Evolutionary conservation across 2,329 filamentous ascomycete species (phyloP).

Genomic region (Helotiales sp.): DNA sequence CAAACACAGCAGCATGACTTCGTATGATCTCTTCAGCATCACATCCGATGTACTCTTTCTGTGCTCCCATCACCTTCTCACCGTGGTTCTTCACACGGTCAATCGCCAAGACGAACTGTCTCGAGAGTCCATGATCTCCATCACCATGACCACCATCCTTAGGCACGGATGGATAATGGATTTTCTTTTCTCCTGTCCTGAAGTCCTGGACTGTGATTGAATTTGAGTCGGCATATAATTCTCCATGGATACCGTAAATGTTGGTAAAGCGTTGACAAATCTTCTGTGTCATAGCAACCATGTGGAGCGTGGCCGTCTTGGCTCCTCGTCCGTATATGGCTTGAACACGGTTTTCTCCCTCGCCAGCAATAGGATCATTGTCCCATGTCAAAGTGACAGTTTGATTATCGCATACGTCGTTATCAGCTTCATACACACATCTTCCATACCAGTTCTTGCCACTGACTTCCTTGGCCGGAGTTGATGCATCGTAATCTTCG

Average conservation of each 20-base stretch:
- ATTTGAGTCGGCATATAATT: slow-evolving; percentile 79
- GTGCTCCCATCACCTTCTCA: slow-evolving; percentile 67
- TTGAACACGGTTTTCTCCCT: slow-evolving; percentile 12
- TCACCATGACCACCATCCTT: slow-evolving; percentile 66
- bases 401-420: slow-evolving; percentile 91
- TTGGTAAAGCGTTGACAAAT: slow-evolving; percentile 83
- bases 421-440: slow-evolving; percentile 92
- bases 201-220: slow-evolving; percentile 77
- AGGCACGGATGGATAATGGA: slow-evolving; percentile 59
- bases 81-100: slow-evolving; percentile 71
- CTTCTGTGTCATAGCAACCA: slow-evolving; percentile 85
- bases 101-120: slow-evolving; percentile 80
- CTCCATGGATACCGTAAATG: slow-evolving; percentile 82
- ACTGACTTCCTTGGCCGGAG: slow-evolving; percentile 46
- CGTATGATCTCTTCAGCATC: slow-evolving; percentile 80
- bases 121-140: slow-evolving; percentile 75
- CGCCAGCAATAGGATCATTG: slow-evolving; percentile 56
- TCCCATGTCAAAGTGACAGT: slow-evolving; percentile 86
- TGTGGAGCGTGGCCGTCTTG: slow-evolving; percentile 88
- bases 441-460: slow-evolving; percentile 77
- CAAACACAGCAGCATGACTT: slow-evolving; percentile 90
- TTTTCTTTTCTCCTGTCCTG: slow-evolving; percentile 47
- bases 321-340: slow-evolving; percentile 50
- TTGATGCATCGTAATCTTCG: slow-evolving; percentile 54
- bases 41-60: slow-evolving; percentile 75